These are phyloP conservation scores for Colletotrichum truncatum DNA, from an alignment of 2,329 filamentous ascomycete genomes.

Conservation along the genomic window DNA sequence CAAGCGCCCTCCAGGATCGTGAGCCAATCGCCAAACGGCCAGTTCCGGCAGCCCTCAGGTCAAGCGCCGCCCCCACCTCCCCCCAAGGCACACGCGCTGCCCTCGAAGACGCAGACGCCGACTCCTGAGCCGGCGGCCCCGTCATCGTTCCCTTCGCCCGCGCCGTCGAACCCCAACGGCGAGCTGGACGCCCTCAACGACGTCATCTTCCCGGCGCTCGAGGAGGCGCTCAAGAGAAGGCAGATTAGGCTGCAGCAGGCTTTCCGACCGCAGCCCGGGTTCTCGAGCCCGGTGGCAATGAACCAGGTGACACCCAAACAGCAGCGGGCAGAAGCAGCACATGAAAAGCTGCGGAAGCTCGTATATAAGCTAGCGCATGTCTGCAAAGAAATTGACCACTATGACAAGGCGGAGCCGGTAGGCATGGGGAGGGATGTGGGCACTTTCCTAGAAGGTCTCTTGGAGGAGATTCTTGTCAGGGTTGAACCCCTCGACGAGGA, in stretches of 20 bases:
- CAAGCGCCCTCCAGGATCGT: conserved; percentile 37
- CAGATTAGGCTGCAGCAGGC: conserved; percentile 67
- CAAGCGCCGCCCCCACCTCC: conserved; percentile 31
- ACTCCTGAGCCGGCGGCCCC: conserved; percentile 46
- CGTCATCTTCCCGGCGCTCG: conserved; percentile 91
- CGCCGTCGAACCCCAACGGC: conserved; percentile 66
- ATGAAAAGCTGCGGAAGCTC: conserved; percentile 83
- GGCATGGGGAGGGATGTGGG: conserved; percentile 93
- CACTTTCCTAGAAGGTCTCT: conserved; percentile 87
- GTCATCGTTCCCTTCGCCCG: conserved; percentile 64
- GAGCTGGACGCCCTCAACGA: conserved; percentile 89
- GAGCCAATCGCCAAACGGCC: conserved; percentile 31
- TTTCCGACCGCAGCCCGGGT: conserved; percentile 49
- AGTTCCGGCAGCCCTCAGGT: conserved; percentile 30
- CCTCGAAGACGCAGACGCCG: conserved; percentile 43
- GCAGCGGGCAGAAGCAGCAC: conserved; percentile 75
- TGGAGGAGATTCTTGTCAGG: conserved; percentile 92
- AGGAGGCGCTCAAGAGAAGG: conserved; percentile 87
- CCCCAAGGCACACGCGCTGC: conserved; percentile 36
- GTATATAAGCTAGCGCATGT: conserved; percentile 85
- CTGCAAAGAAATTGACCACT: conserved; percentile 90
- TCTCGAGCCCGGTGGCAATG: conserved; percentile 40
- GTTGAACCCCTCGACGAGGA: conserved; percentile 88
- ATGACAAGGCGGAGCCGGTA: conserved; percentile 86
- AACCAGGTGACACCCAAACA: conserved; percentile 67